Evolutionary conservation across 1,139 yeast genomes (phyloP).

Genomic region (Geotrichum bryndzae): DNA sequence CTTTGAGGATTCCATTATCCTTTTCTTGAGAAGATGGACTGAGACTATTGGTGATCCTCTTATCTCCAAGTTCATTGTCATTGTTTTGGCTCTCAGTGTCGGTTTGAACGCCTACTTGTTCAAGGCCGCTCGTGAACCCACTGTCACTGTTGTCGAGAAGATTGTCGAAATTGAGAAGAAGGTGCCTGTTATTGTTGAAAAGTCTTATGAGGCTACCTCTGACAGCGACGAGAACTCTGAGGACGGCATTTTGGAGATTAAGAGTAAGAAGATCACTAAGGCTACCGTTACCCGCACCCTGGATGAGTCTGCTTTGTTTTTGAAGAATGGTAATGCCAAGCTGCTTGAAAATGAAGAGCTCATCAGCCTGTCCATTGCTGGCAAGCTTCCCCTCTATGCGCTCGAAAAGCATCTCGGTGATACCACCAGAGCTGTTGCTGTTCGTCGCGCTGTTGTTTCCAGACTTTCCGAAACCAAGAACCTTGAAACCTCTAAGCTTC

Average conservation of each 20-base stretch:
- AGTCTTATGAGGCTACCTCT: conserved; percentile 21
- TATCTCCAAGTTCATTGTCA: conserved; percentile 69
- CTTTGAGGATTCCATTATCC: conserved; percentile 57
- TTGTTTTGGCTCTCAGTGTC: conserved; percentile 69
- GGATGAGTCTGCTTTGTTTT: conserved; percentile 56
- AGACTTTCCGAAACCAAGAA: conserved; percentile 76
- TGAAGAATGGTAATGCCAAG: conserved; percentile 69
- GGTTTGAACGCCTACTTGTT: conserved; percentile 78
- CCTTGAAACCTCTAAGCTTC: conserved; percentile 63
- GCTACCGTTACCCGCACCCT: conserved; percentile 32
- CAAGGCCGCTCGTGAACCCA: conserved; percentile 33
- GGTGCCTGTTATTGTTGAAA: conserved; percentile 32
- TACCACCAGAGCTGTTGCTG: conserved; percentile 83
- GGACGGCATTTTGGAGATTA: conserved; percentile 21
- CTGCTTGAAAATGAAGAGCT: conserved; percentile 68
- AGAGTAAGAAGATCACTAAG: conserved; percentile 17
- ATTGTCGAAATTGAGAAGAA: conserved; percentile 31
- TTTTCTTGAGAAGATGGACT: conserved; percentile 53
- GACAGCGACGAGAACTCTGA: conserved; percentile 20
- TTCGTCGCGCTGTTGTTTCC: conserved; percentile 89
- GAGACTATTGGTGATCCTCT: conserved; percentile 75
- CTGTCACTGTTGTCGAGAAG: conserved; percentile 34
- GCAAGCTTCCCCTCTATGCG: conserved; percentile 86
- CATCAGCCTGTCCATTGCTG: conserved; percentile 59
- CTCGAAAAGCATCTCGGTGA: conserved; percentile 86